Evolutionary conservation across 192 early-diverging fungal species (phyloP).

Genomic region (Thoreauomyces humboldtii): DNA sequence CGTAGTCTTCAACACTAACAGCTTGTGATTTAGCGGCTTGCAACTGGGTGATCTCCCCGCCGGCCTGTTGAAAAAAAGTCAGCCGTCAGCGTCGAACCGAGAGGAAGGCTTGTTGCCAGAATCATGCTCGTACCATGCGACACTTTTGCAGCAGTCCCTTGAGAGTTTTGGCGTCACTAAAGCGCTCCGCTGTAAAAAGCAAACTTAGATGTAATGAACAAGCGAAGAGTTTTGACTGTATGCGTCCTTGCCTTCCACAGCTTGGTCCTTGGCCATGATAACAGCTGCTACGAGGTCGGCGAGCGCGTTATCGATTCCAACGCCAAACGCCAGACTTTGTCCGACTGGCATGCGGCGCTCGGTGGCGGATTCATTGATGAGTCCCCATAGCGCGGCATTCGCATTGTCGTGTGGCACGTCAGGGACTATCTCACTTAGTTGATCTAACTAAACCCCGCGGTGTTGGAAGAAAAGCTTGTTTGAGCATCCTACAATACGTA

Average conservation of each 20-base stretch:
- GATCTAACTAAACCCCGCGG: constrained; percentile 14
- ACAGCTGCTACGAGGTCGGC: constrained; percentile 42
- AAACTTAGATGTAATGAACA: no score
- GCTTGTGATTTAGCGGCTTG: constrained; percentile 57
- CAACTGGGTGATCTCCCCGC: constrained; percentile 49
- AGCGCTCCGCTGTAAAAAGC: constrained; percentile 60
- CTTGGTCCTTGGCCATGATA: constrained; percentile 50
- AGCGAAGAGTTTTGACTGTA: constrained; percentile 25
- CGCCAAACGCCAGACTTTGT: constrained; percentile 19
- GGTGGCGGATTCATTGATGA: constrained; percentile 12
- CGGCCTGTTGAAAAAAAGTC: constrained; percentile 29
- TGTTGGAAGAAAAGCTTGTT: background rate
- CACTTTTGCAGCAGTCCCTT: constrained; percentile 52
- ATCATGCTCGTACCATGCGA: constrained; percentile 44
- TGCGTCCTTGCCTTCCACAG: constrained; percentile 54
- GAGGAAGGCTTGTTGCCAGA: no score
- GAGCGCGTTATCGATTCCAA: constrained; percentile 38
- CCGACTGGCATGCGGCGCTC: constrained; percentile 18
- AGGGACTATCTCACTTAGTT: constrained; percentile 11
- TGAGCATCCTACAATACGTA: background rate
- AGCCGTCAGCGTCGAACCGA: no score
- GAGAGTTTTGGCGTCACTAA: constrained; percentile 57
- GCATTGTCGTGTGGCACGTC: constrained; percentile 6
- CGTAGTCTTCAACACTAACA: constrained; percentile 71
- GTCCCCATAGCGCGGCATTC: constrained; percentile 35